A percentile compares a stretch with the other conserved stretches of the same genome.
These are phyloP conservation scores for Fomitopsis palustris DNA, from an alignment of 1,284 basidiomycete genomes.

Conservation along the genomic window DNA sequence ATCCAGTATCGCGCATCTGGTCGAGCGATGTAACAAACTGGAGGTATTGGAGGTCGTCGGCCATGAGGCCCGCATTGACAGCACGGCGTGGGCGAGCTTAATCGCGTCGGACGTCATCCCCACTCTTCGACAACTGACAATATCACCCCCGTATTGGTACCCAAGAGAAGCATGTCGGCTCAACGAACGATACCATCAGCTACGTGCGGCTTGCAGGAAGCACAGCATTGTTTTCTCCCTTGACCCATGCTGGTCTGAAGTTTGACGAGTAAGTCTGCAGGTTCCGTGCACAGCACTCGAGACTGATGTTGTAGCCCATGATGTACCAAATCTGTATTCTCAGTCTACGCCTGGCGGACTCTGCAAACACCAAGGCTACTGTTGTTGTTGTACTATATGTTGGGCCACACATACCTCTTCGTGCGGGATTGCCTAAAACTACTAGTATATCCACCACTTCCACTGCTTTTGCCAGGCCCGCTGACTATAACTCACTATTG, in stretches of 20 bases:
- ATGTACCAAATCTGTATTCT: too few species aligned
- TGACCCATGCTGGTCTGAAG: neutral
- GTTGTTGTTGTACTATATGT: too few species aligned
- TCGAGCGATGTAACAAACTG: conserved; percentile 34
- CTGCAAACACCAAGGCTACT: too few species aligned
- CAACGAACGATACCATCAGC: conserved; percentile 17
- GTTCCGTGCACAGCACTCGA: too few species aligned
- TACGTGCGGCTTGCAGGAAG: conserved; percentile 28
- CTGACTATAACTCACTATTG: too few species aligned
- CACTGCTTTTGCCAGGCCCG: too few species aligned
- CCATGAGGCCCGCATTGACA: conserved; percentile 31
- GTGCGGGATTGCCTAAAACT: too few species aligned
- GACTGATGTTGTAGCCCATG: too few species aligned
- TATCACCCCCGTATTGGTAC: conserved; percentile 26
- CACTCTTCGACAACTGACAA: conserved; percentile 30
- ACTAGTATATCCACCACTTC: too few species aligned
- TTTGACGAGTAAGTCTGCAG: neutral
- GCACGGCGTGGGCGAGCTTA: conserved; percentile 39
- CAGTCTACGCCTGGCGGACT: too few species aligned
- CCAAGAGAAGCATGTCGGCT: conserved; percentile 27
- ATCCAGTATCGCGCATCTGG: conserved; percentile 34
- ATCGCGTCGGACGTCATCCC: conserved; percentile 33
- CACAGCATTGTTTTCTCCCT: conserved; percentile 8
- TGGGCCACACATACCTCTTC: too few species aligned
- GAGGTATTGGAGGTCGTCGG: conserved; percentile 39